Evolutionary conservation across 257 asterid species (phyloP), one percentile per base, ranked within the genome.

Genomic region (Scutellaria baicalensis): DNA sequence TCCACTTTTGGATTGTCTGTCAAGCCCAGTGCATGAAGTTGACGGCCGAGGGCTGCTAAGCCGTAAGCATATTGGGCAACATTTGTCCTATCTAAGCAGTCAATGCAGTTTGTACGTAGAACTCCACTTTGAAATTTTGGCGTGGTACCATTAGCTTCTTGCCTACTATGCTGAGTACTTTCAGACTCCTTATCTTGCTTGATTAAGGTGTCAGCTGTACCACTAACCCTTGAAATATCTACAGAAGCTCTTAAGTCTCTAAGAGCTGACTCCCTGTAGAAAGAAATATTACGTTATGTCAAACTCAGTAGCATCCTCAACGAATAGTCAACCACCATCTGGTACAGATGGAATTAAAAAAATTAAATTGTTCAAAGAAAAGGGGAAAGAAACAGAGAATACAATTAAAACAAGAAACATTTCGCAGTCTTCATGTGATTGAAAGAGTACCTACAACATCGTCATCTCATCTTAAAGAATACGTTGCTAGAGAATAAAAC

Each of bases 61-160:
- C 97, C 99, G 72, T 89, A 93, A 72, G 99, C 99, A 81, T 93
- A 93, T 71, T 93, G 99, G 47, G 99, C 97, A 54, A 93, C 99
- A 74, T 93, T 93, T 73, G 99, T 93, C 71, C 99, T 82, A 77
- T 93, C 99, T 87, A 93, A 84, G 79, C 99, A 93, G 76, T 93
- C 99, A 8, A 93, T 93, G 86, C 99, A 93, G 82, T 93, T 93
- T 69, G 99, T 93, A 47, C 99, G 99, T 76, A 91, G 89, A 64
- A 93, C 99, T 64, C 99, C 99, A 87, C 96, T 91, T 83, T 93
- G 99, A 75, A 79, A 80, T 58, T 55, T 80, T 39, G 97, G 89
- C 61, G 73, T 78, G 55, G 77, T 70, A 68, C 79, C 79, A 68
- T 63, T 75, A 69, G 52, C 67, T 45, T 80, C 82, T 72, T 83